These are phyloP conservation scores for Rhodamnia rubescens DNA, from an alignment of 345 rosid species.

Conservation along the genomic window DNA sequence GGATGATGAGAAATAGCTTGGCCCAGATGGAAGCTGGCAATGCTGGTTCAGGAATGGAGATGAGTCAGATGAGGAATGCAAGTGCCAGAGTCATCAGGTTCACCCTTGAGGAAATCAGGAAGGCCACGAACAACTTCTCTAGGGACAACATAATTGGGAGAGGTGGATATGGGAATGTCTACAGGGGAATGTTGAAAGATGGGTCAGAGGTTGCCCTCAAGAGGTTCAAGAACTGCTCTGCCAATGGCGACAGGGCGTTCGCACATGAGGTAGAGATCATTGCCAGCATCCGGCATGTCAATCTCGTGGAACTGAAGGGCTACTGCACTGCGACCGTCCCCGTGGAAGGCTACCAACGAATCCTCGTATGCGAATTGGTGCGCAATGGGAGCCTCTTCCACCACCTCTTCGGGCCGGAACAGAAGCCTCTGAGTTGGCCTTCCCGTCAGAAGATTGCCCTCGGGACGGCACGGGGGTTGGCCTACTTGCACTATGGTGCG, in stretches of 20 bases:
- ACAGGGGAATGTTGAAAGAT: slow-evolving; percentile 49
- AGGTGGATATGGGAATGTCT: slow-evolving; percentile 89
- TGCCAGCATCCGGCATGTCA: slow-evolving; percentile 77
- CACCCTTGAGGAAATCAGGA: slow-evolving; percentile 61
- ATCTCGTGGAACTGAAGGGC: slow-evolving; percentile 68
- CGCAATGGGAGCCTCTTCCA: slow-evolving; percentile 62
- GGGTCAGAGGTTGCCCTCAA: slow-evolving; percentile 75
- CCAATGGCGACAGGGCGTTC: slow-evolving; percentile 47
- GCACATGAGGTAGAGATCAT: slow-evolving; percentile 80
- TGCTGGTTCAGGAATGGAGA: neutral
- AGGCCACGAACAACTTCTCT: slow-evolving; percentile 65
- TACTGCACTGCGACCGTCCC: slow-evolving; percentile 64
- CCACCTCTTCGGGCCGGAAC: slow-evolving; percentile 48
- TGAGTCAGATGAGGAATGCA: neutral
- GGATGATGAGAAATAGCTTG: slow-evolving; percentile 5
- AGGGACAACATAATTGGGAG: slow-evolving; percentile 60
- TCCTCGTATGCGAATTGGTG: slow-evolving; percentile 72
- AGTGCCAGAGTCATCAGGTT: slow-evolving; percentile 52
- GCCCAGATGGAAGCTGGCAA: slow-evolving; percentile 15
- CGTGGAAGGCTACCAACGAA: slow-evolving; percentile 79
- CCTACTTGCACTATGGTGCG: slow-evolving; percentile 71
- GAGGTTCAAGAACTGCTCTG: slow-evolving; percentile 79
- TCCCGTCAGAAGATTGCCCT: slow-evolving; percentile 61
- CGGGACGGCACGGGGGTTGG: slow-evolving; percentile 77
- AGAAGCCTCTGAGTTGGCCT: slow-evolving; percentile 55